These are phyloP conservation scores for Amanita brunnescens DNA, from an alignment of 768 basidiomycete genomes.

Conservation along the genomic window DNA sequence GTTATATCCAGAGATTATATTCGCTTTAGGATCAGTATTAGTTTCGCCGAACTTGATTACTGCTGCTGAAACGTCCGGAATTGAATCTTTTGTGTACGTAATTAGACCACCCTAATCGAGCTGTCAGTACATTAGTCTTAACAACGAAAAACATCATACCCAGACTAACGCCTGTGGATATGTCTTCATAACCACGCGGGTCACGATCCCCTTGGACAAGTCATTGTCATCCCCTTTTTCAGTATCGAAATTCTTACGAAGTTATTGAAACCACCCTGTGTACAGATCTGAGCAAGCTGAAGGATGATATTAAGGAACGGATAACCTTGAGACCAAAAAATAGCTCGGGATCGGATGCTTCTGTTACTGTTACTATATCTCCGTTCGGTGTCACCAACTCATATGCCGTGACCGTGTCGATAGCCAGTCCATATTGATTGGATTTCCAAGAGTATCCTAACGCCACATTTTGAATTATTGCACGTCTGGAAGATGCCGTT, in stretches of 20 bases:
- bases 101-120: constrained; percentile 40
- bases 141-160: constrained; percentile 28
- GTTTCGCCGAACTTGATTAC: constrained; percentile 30
- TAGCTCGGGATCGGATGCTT: constrained; percentile 25
- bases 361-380: constrained; percentile 27
- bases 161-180: constrained; percentile 51
- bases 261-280: constrained; percentile 55
- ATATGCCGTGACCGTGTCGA: constrained; percentile 43
- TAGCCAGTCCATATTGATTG: constrained; percentile 50
- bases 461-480: neutral
- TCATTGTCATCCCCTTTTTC: neutral
- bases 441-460: constrained; percentile 59
- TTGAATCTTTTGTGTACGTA: constrained; percentile 16
- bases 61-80: constrained; percentile 25
- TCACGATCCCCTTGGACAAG: constrained; percentile 42
- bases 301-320: neutral
- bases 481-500: neutral
- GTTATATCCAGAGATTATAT: neutral
- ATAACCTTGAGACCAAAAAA: constrained; percentile 35
- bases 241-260: constrained; percentile 23
- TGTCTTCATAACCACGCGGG: constrained; percentile 44
- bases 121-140: neutral
- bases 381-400: constrained; percentile 55
- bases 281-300: neutral
- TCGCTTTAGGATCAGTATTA: constrained; percentile 44